Evolutionary conservation across 2,329 filamentous ascomycete species (phyloP).

Genomic region (Balansia obtecta): DNA sequence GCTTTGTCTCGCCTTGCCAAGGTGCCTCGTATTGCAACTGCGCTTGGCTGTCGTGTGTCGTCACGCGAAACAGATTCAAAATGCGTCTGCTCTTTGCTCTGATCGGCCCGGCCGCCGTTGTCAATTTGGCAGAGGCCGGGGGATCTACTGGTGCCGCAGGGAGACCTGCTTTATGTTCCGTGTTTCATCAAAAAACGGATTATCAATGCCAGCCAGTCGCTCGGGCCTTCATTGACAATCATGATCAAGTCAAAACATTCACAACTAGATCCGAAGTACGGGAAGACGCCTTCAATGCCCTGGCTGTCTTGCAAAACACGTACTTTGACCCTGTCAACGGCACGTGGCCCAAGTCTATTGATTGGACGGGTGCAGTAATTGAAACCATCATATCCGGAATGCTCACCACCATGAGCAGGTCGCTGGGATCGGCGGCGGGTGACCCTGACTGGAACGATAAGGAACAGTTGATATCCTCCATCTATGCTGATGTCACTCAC

Average conservation of each 20-base stretch:
- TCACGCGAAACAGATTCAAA: not conserved
- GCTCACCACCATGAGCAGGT: constrained; percentile 56
- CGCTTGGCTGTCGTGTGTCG: no score
- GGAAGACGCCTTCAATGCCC: constrained; percentile 44
- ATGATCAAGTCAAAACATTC: not conserved
- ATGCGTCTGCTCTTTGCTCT: not conserved
- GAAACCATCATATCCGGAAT: constrained; percentile 67
- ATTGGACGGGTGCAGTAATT: constrained; percentile 85
- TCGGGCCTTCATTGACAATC: not conserved
- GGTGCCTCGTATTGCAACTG: no score
- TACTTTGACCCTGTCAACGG: constrained; percentile 71
- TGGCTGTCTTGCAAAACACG: constrained; percentile 62
- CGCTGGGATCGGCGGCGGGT: constrained; percentile 28
- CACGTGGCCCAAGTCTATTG: constrained; percentile 75
- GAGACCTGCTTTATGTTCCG: not conserved
- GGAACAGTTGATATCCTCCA: constrained; percentile 71
- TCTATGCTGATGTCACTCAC: constrained; percentile 63
- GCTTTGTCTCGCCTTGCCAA: no score
- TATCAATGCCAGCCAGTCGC: constrained; percentile 1
- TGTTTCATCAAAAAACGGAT: not conserved
- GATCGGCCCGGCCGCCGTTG: not conserved
- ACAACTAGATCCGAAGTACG: constrained; percentile 17
- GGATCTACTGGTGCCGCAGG: not conserved
- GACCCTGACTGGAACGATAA: constrained; percentile 35
- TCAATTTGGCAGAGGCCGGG: not conserved